Conservation (phyloP, 202 grass and related monocot species). For the Carex sylvatica region DNA sequence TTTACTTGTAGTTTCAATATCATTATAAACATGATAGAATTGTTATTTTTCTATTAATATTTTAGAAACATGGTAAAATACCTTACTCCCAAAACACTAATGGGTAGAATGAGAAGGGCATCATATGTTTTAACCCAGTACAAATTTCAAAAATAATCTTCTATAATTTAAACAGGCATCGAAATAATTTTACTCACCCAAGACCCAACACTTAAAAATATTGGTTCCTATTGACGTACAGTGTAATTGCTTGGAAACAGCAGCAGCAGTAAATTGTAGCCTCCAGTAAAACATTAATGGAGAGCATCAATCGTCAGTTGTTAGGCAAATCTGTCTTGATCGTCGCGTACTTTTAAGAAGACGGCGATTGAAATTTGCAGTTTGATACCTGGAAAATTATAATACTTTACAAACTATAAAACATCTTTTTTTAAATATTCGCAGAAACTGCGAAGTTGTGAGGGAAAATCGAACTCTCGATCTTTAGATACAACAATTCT, state of each 20-base stretch:
- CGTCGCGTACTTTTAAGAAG: neutral
- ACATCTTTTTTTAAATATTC: too few species aligned
- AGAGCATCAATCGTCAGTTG: neutral
- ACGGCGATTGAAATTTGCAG: neutral
- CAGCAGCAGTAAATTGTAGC: neutral
- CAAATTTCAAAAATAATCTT: too few species aligned
- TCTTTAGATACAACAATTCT: too few species aligned
- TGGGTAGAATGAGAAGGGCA: too few species aligned
- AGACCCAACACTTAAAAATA: neutral
- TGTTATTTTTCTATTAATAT: neutral
- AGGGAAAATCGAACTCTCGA: too few species aligned
- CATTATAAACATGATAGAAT: neutral
- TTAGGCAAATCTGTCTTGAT: neutral
- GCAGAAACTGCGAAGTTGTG: too few species aligned
- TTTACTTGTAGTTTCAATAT: neutral
- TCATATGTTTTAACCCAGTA: too few species aligned
- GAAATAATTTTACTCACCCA: too few species aligned
- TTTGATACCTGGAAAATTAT: neutral
- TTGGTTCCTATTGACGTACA: neutral
- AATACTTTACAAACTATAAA: neutral
- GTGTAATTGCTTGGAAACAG: neutral
- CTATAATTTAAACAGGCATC: too few species aligned
- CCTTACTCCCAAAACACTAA: too few species aligned
- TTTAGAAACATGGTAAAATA: too few species aligned
- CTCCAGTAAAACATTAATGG: neutral